Evolutionary conservation across 352 stramenopile species (phyloP).

Genomic region (Elongisporangium undulatum): DNA sequence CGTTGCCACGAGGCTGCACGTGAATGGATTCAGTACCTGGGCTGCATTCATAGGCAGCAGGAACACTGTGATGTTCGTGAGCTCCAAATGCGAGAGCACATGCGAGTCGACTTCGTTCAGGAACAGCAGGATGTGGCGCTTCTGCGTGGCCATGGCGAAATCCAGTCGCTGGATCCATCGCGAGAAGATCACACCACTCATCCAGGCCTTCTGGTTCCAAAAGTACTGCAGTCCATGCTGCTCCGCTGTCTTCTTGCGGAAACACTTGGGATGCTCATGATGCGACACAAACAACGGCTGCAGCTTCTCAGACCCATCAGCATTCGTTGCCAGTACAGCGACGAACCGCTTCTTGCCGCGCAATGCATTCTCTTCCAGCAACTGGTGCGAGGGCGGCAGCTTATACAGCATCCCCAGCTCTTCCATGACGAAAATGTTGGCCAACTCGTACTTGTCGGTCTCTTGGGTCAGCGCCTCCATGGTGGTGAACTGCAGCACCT

Average conservation of each 20-base stretch:
- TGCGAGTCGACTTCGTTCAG: slow-evolving; percentile 78
- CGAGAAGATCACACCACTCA: slow-evolving; percentile 83
- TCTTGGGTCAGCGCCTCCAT: slow-evolving; percentile 58
- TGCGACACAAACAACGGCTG: slow-evolving; percentile 82
- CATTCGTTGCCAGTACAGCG: slow-evolving; percentile 58
- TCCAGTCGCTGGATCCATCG: slow-evolving; percentile 78
- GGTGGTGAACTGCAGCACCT: slow-evolving; percentile 51
- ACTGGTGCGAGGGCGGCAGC: slow-evolving; percentile 43
- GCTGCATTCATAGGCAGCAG: slow-evolving; percentile 40
- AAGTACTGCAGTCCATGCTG: slow-evolving; percentile 82
- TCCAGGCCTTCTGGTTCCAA: slow-evolving; percentile 78
- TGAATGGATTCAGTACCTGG: slow-evolving; percentile 67
- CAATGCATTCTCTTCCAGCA: slow-evolving; percentile 41
- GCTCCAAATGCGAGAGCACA: slow-evolving; percentile 67
- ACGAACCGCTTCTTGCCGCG: slow-evolving; percentile 71
- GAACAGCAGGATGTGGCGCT: slow-evolving; percentile 72
- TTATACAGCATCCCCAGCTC: slow-evolving; percentile 77
- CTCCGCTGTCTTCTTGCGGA: slow-evolving; percentile 69
- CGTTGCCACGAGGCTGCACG: slow-evolving; percentile 44
- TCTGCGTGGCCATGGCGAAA: slow-evolving; percentile 71
- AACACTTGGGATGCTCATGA: slow-evolving; percentile 71
- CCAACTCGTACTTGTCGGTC: slow-evolving; percentile 70
- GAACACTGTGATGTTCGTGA: slow-evolving; percentile 71
- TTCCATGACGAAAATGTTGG: slow-evolving; percentile 74
- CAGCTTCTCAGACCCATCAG: slow-evolving; percentile 69